These are phyloP conservation scores for Porphyra umbilicalis DNA, from an alignment of 31 red algal genomes.

Conservation along the genomic window DNA sequence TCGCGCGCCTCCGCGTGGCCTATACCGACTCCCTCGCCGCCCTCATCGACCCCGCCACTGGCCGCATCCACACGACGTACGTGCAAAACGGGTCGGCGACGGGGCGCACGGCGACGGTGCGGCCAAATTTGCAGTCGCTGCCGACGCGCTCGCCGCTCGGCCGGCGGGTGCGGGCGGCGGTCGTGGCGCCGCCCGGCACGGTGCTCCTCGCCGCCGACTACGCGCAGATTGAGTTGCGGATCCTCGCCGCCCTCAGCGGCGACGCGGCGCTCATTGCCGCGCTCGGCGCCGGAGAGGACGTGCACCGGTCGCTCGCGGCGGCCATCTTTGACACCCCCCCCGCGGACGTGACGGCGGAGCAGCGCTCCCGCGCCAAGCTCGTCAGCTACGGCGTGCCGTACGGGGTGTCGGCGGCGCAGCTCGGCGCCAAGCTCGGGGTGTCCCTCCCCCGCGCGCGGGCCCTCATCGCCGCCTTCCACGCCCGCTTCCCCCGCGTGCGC, in stretches of 20 bases:
- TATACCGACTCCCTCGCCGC: slow-evolving; percentile 9
- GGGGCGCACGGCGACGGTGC: slow-evolving; percentile 27
- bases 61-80: slow-evolving; percentile 41
- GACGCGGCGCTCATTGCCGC: slow-evolving; percentile 30
- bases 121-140: slow-evolving; percentile 52
- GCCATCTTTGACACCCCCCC: slow-evolving; percentile 16
- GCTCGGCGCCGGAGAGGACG: slow-evolving; percentile 27
- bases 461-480: slow-evolving; percentile 28
- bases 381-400: slow-evolving; percentile 63
- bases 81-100: slow-evolving; percentile 17
- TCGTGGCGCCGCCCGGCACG: slow-evolving; percentile 23
- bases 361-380: slow-evolving; percentile 37
- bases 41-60: slow-evolving; percentile 7
- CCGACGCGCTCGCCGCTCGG: slow-evolving; percentile 28
- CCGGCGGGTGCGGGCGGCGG: slow-evolving; percentile 14
- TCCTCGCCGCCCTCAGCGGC: slow-evolving; percentile 45
- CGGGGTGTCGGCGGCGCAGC: slow-evolving; percentile 36
- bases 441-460: slow-evolving; percentile 7
- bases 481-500: slow-evolving; percentile 26
- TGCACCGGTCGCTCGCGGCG: slow-evolving; percentile 31
- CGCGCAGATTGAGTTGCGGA: slow-evolving; percentile 66
- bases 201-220: slow-evolving; percentile 52
- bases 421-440: slow-evolving; percentile 22
- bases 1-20: background rate
- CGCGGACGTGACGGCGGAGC: slow-evolving; percentile 6